Conservation (phyloP, 495 filamentous ascomycete species). For the Daldinia childiae region DNA sequence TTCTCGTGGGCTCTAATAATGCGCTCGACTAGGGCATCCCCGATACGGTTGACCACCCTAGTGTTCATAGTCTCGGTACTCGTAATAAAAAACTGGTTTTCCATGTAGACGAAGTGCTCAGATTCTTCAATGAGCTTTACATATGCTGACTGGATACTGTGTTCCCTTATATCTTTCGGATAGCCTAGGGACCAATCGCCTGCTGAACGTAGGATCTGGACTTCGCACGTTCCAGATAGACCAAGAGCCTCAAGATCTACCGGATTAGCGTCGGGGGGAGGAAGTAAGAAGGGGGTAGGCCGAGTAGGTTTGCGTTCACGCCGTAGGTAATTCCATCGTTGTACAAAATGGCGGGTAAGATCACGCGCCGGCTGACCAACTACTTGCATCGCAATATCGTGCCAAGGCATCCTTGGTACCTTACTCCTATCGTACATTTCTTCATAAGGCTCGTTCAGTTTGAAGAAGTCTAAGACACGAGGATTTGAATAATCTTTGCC, state of each 20-base stretch:
- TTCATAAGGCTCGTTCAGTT: slow-evolving; percentile 92
- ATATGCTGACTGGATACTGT: slow-evolving; percentile 96
- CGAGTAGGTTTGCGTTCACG: slow-evolving; percentile 93
- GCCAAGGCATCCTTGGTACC: slow-evolving; percentile 96
- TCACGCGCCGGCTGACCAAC: slow-evolving; percentile 96
- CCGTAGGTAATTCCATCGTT: slow-evolving; percentile 97
- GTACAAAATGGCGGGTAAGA: slow-evolving; percentile 96
- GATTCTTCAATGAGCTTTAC: slow-evolving; percentile 93
- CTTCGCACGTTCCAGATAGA: slow-evolving; percentile 91
- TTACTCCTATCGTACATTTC: slow-evolving; percentile 97
- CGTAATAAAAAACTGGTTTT: slow-evolving; percentile 99
- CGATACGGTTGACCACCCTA: slow-evolving; percentile 91
- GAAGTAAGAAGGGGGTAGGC: slow-evolving; percentile 91
- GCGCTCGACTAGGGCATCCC: slow-evolving; percentile 92
- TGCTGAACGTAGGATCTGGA: slow-evolving; percentile 93
- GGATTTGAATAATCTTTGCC: slow-evolving; percentile 99
- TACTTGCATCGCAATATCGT: slow-evolving; percentile 98
- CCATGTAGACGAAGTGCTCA: slow-evolving; percentile 98
- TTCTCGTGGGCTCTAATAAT: slow-evolving; percentile 86
- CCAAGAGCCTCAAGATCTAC: slow-evolving; percentile 88
- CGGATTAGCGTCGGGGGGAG: slow-evolving; percentile 87
- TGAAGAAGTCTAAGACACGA: slow-evolving; percentile 92
- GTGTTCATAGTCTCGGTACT: slow-evolving; percentile 88
- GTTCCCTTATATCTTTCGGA: slow-evolving; percentile 74
- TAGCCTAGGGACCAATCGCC: slow-evolving; percentile 92